Evolutionary conservation across 2,329 filamentous ascomycete species (phyloP).

Genomic region (Colletotrichum cereale): DNA sequence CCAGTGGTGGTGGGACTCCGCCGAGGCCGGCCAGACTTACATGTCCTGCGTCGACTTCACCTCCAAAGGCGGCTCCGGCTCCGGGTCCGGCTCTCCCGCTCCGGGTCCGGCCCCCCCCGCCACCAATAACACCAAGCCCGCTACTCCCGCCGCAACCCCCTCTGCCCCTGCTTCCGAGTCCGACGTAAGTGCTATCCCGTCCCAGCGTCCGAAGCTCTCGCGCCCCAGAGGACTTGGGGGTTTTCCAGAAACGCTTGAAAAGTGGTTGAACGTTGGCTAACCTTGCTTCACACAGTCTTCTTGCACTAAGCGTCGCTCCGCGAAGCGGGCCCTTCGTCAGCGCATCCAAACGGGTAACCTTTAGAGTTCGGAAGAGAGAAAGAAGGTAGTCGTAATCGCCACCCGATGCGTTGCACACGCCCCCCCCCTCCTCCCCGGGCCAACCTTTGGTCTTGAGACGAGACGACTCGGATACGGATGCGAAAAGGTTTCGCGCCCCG

Average conservation of each 20-base stretch:
- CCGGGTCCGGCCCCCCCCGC: conserved; percentile 16
- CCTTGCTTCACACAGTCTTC: conserved; percentile 10
- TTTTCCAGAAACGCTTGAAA: conserved; percentile 11
- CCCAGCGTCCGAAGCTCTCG: not conserved
- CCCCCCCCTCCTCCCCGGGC: no score
- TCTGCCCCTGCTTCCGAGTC: conserved; percentile 5
- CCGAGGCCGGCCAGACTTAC: conserved; percentile 71
- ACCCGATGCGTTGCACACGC: no score
- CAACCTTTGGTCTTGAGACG: conserved; percentile 20
- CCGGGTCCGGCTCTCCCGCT: conserved; percentile 19
- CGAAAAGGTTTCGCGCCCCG: conserved; percentile 14
- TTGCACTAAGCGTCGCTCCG: conserved; percentile 31
- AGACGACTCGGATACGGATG: conserved; percentile 33
- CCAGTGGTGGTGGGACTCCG: conserved; percentile 74
- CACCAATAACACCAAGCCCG: conserved; percentile 27
- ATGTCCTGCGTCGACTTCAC: conserved; percentile 72
- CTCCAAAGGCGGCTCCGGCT: conserved; percentile 29
- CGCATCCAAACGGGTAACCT: conserved; percentile 24
- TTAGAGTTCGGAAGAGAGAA: conserved; percentile 26
- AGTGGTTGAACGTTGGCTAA: conserved; percentile 11
- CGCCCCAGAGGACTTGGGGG: conserved; percentile 6
- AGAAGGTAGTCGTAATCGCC: conserved; percentile 18
- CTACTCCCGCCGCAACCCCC: conserved; percentile 21
- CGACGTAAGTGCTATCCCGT: conserved; percentile 19
- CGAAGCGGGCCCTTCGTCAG: conserved; percentile 38